Evolutionary conservation across 2,329 filamentous ascomycete species (phyloP).

Genomic region (Pseudogymnoascus sp.): DNA sequence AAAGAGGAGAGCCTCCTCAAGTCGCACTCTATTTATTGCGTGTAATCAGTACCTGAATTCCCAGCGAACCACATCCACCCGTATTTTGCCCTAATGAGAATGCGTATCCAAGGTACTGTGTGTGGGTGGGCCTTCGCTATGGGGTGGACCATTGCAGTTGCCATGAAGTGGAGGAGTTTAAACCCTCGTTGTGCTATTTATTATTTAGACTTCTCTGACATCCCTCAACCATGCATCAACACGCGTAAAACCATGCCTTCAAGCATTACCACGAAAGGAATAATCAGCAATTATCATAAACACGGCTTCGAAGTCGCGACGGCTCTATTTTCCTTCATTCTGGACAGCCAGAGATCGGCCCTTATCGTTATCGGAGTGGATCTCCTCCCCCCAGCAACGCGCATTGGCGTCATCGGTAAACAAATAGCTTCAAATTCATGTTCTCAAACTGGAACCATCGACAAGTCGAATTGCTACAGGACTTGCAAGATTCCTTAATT

Average conservation of each 20-base stretch:
- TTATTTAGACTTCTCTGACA: slow-evolving; percentile 2
- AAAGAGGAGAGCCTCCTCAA: not conserved
- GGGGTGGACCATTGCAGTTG: slow-evolving; percentile 4
- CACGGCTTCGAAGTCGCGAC: not conserved
- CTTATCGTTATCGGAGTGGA: slow-evolving; percentile 8
- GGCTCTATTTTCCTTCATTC: slow-evolving; percentile 3
- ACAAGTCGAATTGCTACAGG: slow-evolving; percentile 20
- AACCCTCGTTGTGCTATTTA: not conserved
- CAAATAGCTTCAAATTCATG: slow-evolving; percentile 20
- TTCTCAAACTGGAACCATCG: slow-evolving; percentile 23
- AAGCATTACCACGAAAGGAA: slow-evolving; percentile 1
- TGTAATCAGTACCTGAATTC: not conserved
- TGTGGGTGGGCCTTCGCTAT: not conserved
- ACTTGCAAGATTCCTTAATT: slow-evolving; percentile 29
- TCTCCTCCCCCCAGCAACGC: slow-evolving; percentile 13
- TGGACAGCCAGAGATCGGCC: slow-evolving; percentile 6
- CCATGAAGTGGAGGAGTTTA: slow-evolving; percentile 6
- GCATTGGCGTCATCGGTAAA: slow-evolving; percentile 13
- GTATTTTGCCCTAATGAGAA: not conserved
- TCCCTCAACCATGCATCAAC: not conserved
- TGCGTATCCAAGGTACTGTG: not conserved
- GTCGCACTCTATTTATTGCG: not conserved
- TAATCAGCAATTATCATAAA: slow-evolving; percentile 3
- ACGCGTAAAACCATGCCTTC: not conserved
- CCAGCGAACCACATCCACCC: not conserved